Percentiles rank a stretch among this genome's conserved stretches.
Conservation (phyloP, 2,329 filamentous ascomycete genomes). For the Aspergillus eucalypticola region DNA sequence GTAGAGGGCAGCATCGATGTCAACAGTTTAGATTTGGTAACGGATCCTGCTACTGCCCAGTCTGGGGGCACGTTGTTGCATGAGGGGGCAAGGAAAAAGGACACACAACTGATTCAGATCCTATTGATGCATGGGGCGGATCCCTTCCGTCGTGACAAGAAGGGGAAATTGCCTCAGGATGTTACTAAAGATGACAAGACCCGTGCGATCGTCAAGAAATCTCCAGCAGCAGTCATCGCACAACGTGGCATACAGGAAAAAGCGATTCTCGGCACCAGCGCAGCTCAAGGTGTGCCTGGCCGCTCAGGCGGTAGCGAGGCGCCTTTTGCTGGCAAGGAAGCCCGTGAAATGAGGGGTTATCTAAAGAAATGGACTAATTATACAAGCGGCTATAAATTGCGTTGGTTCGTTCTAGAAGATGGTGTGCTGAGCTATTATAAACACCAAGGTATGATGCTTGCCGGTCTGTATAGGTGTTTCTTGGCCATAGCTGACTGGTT, state of each 20-base stretch:
- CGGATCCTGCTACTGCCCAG: constrained; percentile 73
- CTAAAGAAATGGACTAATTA: constrained; percentile 99
- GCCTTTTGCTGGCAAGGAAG: constrained; percentile 73
- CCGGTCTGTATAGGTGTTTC: not conserved
- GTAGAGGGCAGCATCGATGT: constrained; percentile 87
- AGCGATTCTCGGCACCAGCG: constrained; percentile 79
- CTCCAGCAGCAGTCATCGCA: constrained; percentile 88
- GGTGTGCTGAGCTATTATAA: constrained; percentile 99
- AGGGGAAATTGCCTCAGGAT: constrained; percentile 92
- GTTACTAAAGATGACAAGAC: constrained; percentile 94
- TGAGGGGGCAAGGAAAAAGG: constrained; percentile 85
- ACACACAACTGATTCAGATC: constrained; percentile 83
- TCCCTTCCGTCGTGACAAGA: constrained; percentile 90
- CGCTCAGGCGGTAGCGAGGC: constrained; percentile 48
- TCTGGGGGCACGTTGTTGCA: constrained; percentile 90
- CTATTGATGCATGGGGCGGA: constrained; percentile 92
- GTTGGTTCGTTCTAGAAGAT: constrained; percentile 98
- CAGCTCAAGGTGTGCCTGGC: constrained; percentile 58
- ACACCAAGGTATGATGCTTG: constrained; percentile 65
- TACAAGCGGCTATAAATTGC: constrained; percentile 90
- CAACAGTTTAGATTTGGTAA: constrained; percentile 85
- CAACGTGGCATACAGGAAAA: constrained; percentile 97
- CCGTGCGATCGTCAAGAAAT: constrained; percentile 85
- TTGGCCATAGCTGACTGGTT: not conserved
- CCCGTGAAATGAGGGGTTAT: constrained; percentile 96